Percentiles rank a stretch among this genome's conserved stretches.
Conservation (phyloP, 306 rosid species). For the Cucurbita argyrosperma region DNA sequence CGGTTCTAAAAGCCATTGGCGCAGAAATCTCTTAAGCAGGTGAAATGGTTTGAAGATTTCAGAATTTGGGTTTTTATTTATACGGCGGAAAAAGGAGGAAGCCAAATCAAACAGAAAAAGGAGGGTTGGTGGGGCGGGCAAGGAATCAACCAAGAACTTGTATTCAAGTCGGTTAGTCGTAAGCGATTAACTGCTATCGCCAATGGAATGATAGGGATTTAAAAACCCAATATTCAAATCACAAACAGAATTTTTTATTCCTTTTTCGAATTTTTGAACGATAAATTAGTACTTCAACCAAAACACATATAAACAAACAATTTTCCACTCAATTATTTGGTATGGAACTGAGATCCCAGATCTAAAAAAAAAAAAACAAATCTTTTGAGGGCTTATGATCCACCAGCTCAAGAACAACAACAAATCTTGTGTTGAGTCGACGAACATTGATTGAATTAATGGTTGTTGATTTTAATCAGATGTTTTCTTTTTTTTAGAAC, state of each 20-base stretch:
- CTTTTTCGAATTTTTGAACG: neutral
- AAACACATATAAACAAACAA: neutral
- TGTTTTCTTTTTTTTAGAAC: neutral
- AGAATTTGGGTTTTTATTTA: neutral
- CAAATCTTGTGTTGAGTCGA: neutral
- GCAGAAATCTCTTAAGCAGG: neutral
- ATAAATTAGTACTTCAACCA: neutral
- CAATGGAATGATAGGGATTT: neutral
- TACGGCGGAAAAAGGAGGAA: neutral
- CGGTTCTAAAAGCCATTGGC: slow-evolving; percentile 46
- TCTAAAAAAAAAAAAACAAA: neutral
- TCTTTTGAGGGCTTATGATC: neutral
- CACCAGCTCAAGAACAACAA: neutral
- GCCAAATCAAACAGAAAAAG: neutral
- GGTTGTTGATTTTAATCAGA: neutral
- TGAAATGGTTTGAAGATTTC: neutral
- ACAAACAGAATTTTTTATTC: neutral
- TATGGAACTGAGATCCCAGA: neutral
- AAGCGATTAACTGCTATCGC: neutral
- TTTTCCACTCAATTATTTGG: neutral
- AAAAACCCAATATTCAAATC: neutral
- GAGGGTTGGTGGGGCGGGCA: neutral
- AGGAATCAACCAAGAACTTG: neutral
- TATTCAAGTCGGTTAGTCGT: neutral
- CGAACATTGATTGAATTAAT: neutral